phyloP scores from a whole-genome alignment of 179 eudicot species.

The Gypsophila paniculata region DNA sequence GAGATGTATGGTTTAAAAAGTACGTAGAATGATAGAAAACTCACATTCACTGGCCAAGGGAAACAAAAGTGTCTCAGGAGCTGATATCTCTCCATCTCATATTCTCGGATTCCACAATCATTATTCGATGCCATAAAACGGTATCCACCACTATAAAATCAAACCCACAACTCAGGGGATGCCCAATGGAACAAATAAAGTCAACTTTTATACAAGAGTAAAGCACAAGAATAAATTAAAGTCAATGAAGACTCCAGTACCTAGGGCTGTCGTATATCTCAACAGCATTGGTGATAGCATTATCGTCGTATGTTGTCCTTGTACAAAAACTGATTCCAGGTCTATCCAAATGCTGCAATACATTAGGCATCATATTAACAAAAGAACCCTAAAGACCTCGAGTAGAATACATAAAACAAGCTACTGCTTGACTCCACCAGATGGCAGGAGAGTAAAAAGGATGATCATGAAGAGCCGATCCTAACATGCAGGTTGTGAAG shows the following conservation, averaged over 20 bases:
- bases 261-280: constrained; percentile 62
- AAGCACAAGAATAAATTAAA: background rate
- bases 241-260: constrained; percentile 28
- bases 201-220: background rate
- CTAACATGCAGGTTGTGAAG: background rate
- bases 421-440: background rate
- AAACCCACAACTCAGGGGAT: background rate
- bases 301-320: constrained; percentile 75
- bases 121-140: constrained; percentile 81
- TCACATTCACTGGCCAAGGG: constrained; percentile 91
- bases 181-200: background rate
- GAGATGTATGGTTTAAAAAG: background rate
- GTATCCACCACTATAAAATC: constrained; percentile 56
- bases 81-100: constrained; percentile 79
- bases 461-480: background rate
- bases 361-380: constrained; percentile 16
- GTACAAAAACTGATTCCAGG: constrained; percentile 69
- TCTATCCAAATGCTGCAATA: constrained; percentile 61
- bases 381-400: background rate
- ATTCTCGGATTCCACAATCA: constrained; percentile 70
- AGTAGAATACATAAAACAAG: too few species aligned
- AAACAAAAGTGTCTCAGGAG: constrained; percentile 55
- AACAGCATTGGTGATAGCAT: constrained; percentile 89
- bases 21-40: constrained; percentile 21
- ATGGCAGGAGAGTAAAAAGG: background rate